phyloP scores from a whole-genome alignment of 2,329 filamentous ascomycete genomes.

The Trichoderma breve region DNA sequence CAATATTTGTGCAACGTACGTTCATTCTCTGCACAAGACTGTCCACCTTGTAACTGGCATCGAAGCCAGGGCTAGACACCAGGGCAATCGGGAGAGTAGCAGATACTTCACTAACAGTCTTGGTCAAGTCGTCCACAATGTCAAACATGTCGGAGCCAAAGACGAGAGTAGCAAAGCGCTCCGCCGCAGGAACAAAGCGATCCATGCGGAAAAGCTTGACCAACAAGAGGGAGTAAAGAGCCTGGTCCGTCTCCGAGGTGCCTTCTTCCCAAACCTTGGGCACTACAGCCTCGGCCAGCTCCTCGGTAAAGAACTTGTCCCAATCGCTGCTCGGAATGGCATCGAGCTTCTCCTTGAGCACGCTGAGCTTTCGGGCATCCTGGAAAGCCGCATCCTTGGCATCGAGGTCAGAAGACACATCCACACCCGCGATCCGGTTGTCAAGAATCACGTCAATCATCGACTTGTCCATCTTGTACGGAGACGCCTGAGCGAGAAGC shows the following conservation, averaged over 20 bases:
- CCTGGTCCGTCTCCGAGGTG: slow-evolving; percentile 66
- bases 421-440: slow-evolving; percentile 68
- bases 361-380: slow-evolving; percentile 64
- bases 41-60: slow-evolving; percentile 99
- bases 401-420: slow-evolving; percentile 68
- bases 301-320: slow-evolving; percentile 80
- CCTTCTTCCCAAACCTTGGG: slow-evolving; percentile 70
- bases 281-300: slow-evolving; percentile 80
- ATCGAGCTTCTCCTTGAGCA: slow-evolving; percentile 72
- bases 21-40: slow-evolving; percentile 81
- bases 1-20: slow-evolving; percentile 89
- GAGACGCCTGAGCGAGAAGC: slow-evolving; percentile 92
- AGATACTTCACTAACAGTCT: slow-evolving; percentile 80
- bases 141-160: slow-evolving; percentile 84
- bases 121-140: slow-evolving; percentile 77
- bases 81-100: slow-evolving; percentile 84
- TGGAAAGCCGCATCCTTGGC: slow-evolving; percentile 66
- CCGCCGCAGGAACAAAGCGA: slow-evolving; percentile 87
- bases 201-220: slow-evolving; percentile 95
- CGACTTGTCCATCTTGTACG: slow-evolving; percentile 89
- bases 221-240: slow-evolving; percentile 79
- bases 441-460: slow-evolving; percentile 87
- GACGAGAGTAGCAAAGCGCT: slow-evolving; percentile 82
- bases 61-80: slow-evolving; percentile 93
- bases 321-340: slow-evolving; percentile 63